phyloP scores from a whole-genome alignment of 768 basidiomycete genomes.

The Russula earlei region DNA sequence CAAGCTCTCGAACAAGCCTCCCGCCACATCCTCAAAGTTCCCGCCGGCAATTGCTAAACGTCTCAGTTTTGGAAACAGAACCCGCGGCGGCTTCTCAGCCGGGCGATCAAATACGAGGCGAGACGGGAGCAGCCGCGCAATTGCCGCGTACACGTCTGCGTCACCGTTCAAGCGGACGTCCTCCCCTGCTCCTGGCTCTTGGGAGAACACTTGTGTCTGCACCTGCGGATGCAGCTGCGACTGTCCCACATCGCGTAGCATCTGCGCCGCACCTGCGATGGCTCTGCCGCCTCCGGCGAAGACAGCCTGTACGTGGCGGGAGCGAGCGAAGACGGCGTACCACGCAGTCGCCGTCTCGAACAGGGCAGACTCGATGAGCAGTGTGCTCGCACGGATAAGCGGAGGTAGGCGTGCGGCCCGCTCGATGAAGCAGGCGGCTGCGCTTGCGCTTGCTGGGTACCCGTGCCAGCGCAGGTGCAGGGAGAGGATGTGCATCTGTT shows the following conservation, averaged over 20 bases:
- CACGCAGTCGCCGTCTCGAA: conserved; percentile 2
- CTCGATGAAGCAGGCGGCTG: conserved; percentile 5
- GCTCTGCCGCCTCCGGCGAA: conserved; percentile 5
- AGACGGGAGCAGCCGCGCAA: conserved; percentile 8
- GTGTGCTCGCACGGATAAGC: neutral
- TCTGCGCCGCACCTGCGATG: neutral
- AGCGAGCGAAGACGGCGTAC: neutral
- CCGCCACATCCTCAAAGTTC: neutral
- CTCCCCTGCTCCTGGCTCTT: neutral
- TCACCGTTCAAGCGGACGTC: too few relatives aligned
- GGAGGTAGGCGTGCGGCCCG: conserved; percentile 10
- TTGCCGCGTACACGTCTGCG: conserved; percentile 1
- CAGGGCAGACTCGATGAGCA: conserved; percentile 8
- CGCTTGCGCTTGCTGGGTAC: neutral
- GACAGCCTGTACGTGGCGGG: neutral
- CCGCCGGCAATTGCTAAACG: conserved; percentile 9
- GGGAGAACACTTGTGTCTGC: neutral
- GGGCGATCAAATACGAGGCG: conserved; percentile 4
- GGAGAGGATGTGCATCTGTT: conserved; percentile 11
- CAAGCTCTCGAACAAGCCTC: conserved; percentile 7
- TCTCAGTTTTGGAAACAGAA: conserved; percentile 4
- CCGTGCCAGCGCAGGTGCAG: conserved; percentile 13
- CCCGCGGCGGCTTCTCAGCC: neutral
- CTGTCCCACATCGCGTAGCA: neutral
- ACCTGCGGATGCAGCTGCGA: neutral